Base-by-base conservation (phyloP, 495 filamentous ascomycete species). In the Penicillium crystallinum region DNA sequence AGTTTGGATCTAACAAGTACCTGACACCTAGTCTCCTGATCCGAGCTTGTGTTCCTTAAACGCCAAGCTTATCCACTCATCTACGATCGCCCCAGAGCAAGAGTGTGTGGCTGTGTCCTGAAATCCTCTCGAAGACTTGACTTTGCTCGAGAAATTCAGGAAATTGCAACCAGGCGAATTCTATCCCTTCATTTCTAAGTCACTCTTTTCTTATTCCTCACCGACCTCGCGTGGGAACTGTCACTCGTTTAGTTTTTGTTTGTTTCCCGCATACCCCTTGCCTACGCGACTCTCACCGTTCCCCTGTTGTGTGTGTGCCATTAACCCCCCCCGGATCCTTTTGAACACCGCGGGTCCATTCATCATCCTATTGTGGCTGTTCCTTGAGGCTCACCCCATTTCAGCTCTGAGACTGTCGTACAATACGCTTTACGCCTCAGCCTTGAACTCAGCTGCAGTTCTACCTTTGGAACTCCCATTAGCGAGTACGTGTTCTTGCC, bases 201-300 rank as follows among this genome's bases (percentile, higher is more conserved):
- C 27, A 9, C 30, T 31, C 25, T 18, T 34, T 41, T 33, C 23
- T 21, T 34, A n/a, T 15, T 27, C 17, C 18, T 42, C 27, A 12
- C 18, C 10, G 9, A 25, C 2, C 10, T 36, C 21, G 37, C 17
- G 30, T 41, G 37, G 30, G 38, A 42, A 35, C 25, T 17, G 27
- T 34, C 48, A 9, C 14, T 50, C 48, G 29, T 50, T 42, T 41
- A 12, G 8, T 42, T 17, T 42, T 42, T 50, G 48, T 50, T 50
- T 17, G 34, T 22, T 34, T 25, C 12, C 29, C 22, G 25, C 17
- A 25, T 34, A 42, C 30, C 48, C 48, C 48, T 50, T 50, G 27
- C 30, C 19, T 50, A 38, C 38, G 18, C 29, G 2, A 50, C 10
- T 31, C 29, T 50, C 19, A 42, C 38, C 36, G 17, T 41, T 23